Evolutionary conservation across 2,329 filamentous ascomycete genomes (phyloP).

Genomic region (Curvularia spicifera): DNA sequence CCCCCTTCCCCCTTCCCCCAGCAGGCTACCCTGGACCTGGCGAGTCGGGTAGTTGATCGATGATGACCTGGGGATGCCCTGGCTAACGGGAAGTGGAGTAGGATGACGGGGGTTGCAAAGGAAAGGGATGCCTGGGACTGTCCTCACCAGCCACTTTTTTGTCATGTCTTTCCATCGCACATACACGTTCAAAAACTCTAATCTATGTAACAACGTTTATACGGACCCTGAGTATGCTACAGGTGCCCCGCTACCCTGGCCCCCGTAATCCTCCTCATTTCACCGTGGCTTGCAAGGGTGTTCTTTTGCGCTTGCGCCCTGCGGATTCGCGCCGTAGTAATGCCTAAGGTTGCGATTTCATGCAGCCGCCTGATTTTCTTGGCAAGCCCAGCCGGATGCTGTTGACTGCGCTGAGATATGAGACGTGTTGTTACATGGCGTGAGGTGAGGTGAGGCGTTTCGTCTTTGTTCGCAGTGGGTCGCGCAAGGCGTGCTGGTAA

Average conservation of each 20-base stretch:
- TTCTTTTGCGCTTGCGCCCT: too few species aligned
- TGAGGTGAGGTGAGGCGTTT: conserved; percentile 1
- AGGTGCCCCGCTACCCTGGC: background rate
- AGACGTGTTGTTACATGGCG: conserved; percentile 1
- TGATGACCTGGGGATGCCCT: conserved; percentile 7
- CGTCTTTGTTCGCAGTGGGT: background rate
- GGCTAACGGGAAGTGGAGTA: conserved; percentile 29
- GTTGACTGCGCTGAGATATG: background rate
- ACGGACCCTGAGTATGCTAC: background rate
- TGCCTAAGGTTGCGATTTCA: background rate
- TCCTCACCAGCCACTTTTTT: background rate
- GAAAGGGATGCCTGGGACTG: background rate
- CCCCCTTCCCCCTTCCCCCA: background rate
- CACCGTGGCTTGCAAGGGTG: background rate
- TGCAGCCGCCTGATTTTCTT: background rate
- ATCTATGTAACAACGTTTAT: background rate
- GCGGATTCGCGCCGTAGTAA: background rate
- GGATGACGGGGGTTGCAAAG: conserved; percentile 14
- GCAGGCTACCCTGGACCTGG: conserved; percentile 6
- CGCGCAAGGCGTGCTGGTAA: background rate
- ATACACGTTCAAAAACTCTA: background rate
- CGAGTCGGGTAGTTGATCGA: conserved; percentile 1
- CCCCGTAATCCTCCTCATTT: conserved; percentile 6
- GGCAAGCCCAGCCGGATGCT: background rate
- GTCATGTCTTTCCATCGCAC: background rate